Base-by-base conservation (phyloP, 257 asterid species). In the Plectranthus barbatus region DNA sequence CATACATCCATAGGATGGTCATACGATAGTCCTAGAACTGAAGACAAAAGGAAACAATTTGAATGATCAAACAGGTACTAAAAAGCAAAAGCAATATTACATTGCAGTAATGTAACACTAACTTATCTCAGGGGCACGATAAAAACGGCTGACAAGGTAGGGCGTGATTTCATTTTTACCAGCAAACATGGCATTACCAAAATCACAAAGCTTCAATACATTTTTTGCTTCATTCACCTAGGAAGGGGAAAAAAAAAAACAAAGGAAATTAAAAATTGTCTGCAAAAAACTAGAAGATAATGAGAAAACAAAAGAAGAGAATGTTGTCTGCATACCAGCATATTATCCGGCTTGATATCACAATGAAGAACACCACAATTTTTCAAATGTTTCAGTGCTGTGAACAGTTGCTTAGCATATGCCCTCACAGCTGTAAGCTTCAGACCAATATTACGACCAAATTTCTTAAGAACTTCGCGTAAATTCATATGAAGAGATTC, bases 401-500 rank as follows among this genome's bases (percentile, higher is more conserved):
- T 85, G 79, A 93, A 90, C 61, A 93, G 96, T 72, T 93, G 99
- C 84, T 93, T 87, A n/a, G 99, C 94, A 59, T 87, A 93, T 52
- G 97, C 82, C 83, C 96, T 84, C 78, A 93, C 97, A 76, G 97
- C 99, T 72, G 96, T 86, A 72, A 93, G 91, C 79, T 81, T 85
- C 83, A 93, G 90, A 70, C 97, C 99, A 75, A 93, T 87, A 82
- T 93, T 87, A 81, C 99, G 99, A 60, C 99, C 97, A 83, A 90
- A 90, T 80, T 90, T 93, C 92, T 87, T 93, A 66, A 87, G 79
- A 74, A 93, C 92, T 83, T 93, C 99, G 12, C 99, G 91, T 80
- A 93, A 85, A 86, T 93, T 93, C 99, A 93, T 90, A 87, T 90
- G 95, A 83, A 93, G 99, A 69, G 99, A 93, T 81, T 93, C 99